Percentiles rank a stretch among this genome's conserved stretches.
These are phyloP conservation scores for Fraxinus sp. DNA, from an alignment of 305 asterid species.

Conservation along the genomic window DNA sequence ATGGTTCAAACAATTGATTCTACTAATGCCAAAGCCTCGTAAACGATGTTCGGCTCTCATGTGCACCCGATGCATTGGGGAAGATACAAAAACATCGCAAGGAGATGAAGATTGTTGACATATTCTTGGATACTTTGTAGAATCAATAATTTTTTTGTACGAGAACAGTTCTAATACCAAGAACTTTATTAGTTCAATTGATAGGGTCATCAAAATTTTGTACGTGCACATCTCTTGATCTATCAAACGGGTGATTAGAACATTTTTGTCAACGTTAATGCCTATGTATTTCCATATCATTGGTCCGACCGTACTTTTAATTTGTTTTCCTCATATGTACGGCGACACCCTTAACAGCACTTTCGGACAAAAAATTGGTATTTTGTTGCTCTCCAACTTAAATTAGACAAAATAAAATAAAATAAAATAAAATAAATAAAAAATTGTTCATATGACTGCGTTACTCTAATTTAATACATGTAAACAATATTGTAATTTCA, in stretches of 20 bases:
- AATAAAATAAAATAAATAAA: too few species aligned
- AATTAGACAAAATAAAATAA: too few species aligned
- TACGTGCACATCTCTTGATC: background rate
- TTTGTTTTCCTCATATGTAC: background rate
- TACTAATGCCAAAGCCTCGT: background rate
- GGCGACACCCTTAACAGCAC: background rate
- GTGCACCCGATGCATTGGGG: background rate
- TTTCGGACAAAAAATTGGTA: background rate
- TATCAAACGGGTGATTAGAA: background rate
- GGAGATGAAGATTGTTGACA: background rate
- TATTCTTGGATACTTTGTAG: background rate
- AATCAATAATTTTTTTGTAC: background rate
- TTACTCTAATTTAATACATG: background rate
- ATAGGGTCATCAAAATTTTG: background rate
- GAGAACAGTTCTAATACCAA: background rate
- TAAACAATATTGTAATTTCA: background rate
- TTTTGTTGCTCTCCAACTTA: background rate
- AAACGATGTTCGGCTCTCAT: background rate
- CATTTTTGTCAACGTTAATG: background rate
- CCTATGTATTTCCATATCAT: background rate
- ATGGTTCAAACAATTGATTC: background rate
- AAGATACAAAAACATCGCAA: background rate
- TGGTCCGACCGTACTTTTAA: background rate
- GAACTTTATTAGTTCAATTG: background rate
- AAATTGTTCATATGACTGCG: background rate